A percentile compares a stretch with the other conserved stretches of the same genome.
phyloP scores from a whole-genome alignment of 2,329 filamentous ascomycete genomes.

The Allantophomopsis lycopodina region DNA sequence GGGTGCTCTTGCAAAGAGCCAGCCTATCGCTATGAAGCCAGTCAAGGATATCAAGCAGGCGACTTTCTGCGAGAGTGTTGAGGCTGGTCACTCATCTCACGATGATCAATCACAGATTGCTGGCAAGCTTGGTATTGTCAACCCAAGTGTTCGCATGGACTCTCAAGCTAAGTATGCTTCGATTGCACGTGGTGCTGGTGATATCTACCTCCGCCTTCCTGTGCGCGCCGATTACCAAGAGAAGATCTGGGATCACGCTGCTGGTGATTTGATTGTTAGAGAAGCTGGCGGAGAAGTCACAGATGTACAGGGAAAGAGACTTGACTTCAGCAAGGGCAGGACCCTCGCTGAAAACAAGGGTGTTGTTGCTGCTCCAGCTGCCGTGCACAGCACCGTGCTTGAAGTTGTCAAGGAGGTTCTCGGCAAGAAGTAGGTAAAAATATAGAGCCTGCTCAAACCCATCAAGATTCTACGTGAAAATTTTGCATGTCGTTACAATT shows the following conservation, averaged over 20 bases:
- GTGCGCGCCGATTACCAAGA: slow-evolving; percentile 82
- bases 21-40: slow-evolving; percentile 66
- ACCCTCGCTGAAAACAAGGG: slow-evolving; percentile 87
- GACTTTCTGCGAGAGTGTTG: slow-evolving; percentile 93
- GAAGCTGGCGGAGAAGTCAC: slow-evolving; percentile 90
- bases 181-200: slow-evolving; percentile 84
- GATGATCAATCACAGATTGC: slow-evolving; percentile 79
- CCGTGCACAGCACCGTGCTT: slow-evolving; percentile 64
- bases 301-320: slow-evolving; percentile 69
- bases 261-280: slow-evolving; percentile 83
- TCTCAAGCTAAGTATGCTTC: slow-evolving; percentile 96
- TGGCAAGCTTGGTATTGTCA: slow-evolving; percentile 71
- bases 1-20: slow-evolving; percentile 36
- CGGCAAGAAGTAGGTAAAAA: slow-evolving; percentile 20
- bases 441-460: no score
- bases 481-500: no score
- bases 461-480: no score
- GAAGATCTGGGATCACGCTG: slow-evolving; percentile 99
- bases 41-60: slow-evolving; percentile 63
- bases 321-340: slow-evolving; percentile 79
- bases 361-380: slow-evolving; percentile 73
- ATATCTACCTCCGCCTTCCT: slow-evolving; percentile 85
- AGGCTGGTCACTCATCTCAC: slow-evolving; percentile 84
- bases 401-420: slow-evolving; percentile 73
- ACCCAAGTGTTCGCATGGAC: slow-evolving; percentile 88